Evolutionary conservation across 352 stramenopile genomes (phyloP), one percentile per base, ranked within the genome.

Genomic region (Pythium plurisporium): DNA sequence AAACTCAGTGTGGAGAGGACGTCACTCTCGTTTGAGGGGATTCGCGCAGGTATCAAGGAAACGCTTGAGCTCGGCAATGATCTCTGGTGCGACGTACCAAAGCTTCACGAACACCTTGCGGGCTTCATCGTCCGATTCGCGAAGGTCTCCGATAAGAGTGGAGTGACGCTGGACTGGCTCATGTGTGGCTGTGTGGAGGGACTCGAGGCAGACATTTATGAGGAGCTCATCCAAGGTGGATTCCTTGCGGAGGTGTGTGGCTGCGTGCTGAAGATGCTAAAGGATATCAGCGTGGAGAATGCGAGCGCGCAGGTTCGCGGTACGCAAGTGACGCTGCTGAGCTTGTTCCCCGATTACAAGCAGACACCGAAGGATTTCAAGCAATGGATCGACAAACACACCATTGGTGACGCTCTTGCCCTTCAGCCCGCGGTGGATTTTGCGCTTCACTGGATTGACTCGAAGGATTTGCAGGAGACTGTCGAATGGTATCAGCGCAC

Each of bases 21-120:
- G 30, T 76, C 63, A 19, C 45, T 94, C 4, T 70, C 73, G 19
- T 80, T 76, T 55, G 74, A 79, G 4, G 76, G 70, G 14, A 73
- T 94, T 19, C 74, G 72, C 30, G 77, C 74, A 30, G 77, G 67
- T 19, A 73, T 91, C 36, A 72, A 80, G 41, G 80, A 87, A 53
- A 76, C 70, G 43, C 59, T 91, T 27, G 74, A 78, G 49, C 26
- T 86, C 4, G 78, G 69, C 8, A 74, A 72, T n/a, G 76, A 91
- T 55, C 46, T 92, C 20, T 87, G 74, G 78, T 94, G 82, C 46
- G 84, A 94, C 51, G 84, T 94, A 12, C 84, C 84, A 2, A 94
- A 90, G 70, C 70, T 90, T 5, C 77, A 87, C 51, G 78, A 91
- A 37, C 74, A 92, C 60, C 65, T 91, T 26, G 75, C 77, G n/a